Evolutionary conservation across 2,329 filamentous ascomycete genomes (phyloP).

Genomic region (Xylaria sp.): DNA sequence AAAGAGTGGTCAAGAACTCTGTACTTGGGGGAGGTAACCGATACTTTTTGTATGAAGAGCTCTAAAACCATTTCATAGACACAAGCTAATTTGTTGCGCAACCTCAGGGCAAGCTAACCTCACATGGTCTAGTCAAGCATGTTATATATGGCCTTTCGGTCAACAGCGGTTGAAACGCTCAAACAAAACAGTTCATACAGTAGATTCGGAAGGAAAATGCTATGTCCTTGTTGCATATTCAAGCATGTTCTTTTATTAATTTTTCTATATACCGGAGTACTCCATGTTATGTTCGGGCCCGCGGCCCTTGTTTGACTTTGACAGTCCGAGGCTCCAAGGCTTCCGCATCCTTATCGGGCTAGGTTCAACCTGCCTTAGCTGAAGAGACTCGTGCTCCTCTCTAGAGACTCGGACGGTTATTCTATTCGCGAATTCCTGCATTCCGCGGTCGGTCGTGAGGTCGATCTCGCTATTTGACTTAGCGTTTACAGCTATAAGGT

Average conservation of each 20-base stretch:
- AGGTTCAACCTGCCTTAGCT: conserved; percentile 12
- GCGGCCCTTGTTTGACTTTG: background rate
- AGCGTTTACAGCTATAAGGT: background rate
- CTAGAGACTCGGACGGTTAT: conserved; percentile 8
- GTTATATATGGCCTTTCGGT: background rate
- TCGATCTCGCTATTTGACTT: background rate
- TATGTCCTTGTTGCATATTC: background rate
- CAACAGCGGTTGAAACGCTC: background rate
- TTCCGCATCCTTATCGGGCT: background rate
- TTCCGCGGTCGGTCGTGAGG: conserved; percentile 13
- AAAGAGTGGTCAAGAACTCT: too few relatives aligned
- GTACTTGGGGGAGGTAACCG: too few relatives aligned
- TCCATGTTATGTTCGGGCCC: background rate
- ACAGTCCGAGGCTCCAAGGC: background rate
- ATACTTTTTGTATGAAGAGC: too few relatives aligned
- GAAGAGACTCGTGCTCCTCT: background rate
- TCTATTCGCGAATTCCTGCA: conserved; percentile 5
- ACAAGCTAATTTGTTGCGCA: too few relatives aligned
- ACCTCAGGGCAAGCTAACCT: too few relatives aligned
- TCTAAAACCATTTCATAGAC: too few relatives aligned
- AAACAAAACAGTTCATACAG: background rate
- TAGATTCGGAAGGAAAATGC: background rate
- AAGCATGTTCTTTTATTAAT: background rate
- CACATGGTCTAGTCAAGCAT: background rate
- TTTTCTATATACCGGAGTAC: conserved; percentile 27